Evolutionary conservation across 2,329 filamentous ascomycete species (phyloP), one percentile per base, ranked within the genome.

Genomic region (Uncinocarpus reesii): DNA sequence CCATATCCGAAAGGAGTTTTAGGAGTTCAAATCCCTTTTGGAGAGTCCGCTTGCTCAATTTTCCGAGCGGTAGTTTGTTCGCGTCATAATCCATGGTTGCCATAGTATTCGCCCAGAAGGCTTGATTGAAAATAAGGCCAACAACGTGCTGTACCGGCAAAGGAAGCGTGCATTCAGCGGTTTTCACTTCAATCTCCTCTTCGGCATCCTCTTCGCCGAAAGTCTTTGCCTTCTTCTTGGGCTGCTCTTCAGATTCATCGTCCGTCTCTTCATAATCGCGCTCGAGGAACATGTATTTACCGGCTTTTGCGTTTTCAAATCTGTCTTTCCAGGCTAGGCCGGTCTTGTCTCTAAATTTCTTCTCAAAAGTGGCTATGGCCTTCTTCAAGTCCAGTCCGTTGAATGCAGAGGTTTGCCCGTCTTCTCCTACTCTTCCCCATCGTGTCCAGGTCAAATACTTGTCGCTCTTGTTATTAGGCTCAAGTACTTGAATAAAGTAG

Each of bases 71-170:
- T 34, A 94, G 70, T 63, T 93, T 93, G 54, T 83, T 61, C 1
- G 65, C 65, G 41, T 73, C 69, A 44, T 73, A 73, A 1, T 64
- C 62, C 58, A 73, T 64, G 4, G 61, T 59, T 1, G 60, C 62
- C 60, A 73, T 62, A 1, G 66, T 77, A 16, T 74, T 74, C 18
- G 77, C 71, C 63, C 93, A 87, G 60, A 82, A 81, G 18, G 80
- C 62, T 49, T 79, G 74, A 62, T 93, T 89, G 72, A 94, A 94
- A 52, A 95, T 93, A 54, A 94, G 77, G 51, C 80, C 69, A 74
- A 93, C 81, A 16, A 94, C 69, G 7, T 78, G 68, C 60, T 87
- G 80, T 2, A 86, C 71, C 0, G 79, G 71, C 10, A 67, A 62
- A 0, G 73, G 65, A 1, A 90, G 72, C 2, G 73, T 78, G 61